Base-by-base conservation (phyloP, 1,284 basidiomycete genomes). In the Hemileia vastatrix region DNA sequence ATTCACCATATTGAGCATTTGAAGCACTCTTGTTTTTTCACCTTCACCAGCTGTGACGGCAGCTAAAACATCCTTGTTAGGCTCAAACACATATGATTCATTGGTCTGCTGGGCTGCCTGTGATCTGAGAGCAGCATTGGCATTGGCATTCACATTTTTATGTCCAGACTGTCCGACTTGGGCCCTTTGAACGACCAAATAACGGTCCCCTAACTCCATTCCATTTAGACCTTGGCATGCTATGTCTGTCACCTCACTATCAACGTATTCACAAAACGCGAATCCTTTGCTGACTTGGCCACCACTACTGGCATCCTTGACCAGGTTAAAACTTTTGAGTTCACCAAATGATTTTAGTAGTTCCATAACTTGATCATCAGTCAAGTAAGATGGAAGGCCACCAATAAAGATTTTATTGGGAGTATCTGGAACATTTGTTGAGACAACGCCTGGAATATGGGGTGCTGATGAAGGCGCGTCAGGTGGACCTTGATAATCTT, bases 1-100 rank as follows among this genome's bases (percentile, higher is more conserved):
- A 0, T 89, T 90, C 67, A 98, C 91, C 95, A 98, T 98, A 82
- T 98, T 98, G 73, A 98, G 81, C 86, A 98, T 88, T 72, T 96
- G 86, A 74, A 98, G 83, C 74, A 93, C 91, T 47, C 88, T 84
- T 13, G 81, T 80, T 3, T 78, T 77, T 49, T 73, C 67, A 11
- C 67, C 72, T 3, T 86, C 84, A 51, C 85, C 81, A 8, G 77
- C 77, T 15, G n/a, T n/a, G n/a, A n/a, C n/a, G n/a, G n/a, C n/a
- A n/a, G n/a, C n/a, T n/a, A n/a, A n/a, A n/a, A n/a, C n/a, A n/a
- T n/a, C n/a, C n/a, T n/a, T n/a, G n/a, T n/a, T n/a, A n/a, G n/a
- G n/a, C n/a, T n/a, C n/a, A n/a, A n/a, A n/a, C n/a, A n/a, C n/a
- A n/a, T n/a, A n/a, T n/a, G n/a, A n/a, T n/a, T n/a, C n/a, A n/a